Evolutionary conservation across 2,329 filamentous ascomycete species (phyloP).

Genomic region (Trichoderma cornu-damae): DNA sequence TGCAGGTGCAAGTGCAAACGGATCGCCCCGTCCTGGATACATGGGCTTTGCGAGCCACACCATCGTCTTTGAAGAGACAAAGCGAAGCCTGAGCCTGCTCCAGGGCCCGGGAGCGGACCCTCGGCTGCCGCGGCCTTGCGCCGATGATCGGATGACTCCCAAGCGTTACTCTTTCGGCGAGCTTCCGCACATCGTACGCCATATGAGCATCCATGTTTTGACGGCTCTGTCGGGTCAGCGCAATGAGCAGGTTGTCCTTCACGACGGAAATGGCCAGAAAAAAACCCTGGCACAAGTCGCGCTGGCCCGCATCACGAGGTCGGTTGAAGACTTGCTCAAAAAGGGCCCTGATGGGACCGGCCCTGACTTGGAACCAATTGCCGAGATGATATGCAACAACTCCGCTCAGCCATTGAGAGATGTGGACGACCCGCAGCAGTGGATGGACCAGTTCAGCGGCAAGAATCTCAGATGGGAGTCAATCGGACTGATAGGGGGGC

Average conservation of each 20-base stretch:
- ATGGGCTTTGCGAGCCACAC: constrained; percentile 43
- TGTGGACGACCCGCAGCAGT: constrained; percentile 31
- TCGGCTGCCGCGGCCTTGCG: not conserved
- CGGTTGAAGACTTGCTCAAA: constrained; percentile 23
- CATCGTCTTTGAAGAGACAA: constrained; percentile 39
- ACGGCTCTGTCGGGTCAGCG: constrained; percentile 31
- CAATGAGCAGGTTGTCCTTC: constrained; percentile 23
- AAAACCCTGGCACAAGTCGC: constrained; percentile 33
- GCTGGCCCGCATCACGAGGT: constrained; percentile 28
- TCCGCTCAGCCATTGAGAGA: constrained; percentile 36
- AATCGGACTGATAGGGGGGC: constrained; percentile 30
- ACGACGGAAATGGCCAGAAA: constrained; percentile 15
- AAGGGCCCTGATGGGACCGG: constrained; percentile 24
- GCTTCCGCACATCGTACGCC: constrained; percentile 22
- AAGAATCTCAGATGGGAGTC: constrained; percentile 41
- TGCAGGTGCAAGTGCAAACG: not conserved
- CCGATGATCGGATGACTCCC: not conserved
- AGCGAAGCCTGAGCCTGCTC: constrained; percentile 35
- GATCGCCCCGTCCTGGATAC: constrained; percentile 28
- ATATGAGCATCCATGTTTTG: constrained; percentile 37
- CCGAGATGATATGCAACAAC: constrained; percentile 35
- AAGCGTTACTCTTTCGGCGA: not conserved
- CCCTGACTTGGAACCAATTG: constrained; percentile 34
- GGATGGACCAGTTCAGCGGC: constrained; percentile 38
- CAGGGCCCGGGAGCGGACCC: constrained; percentile 23